Evolutionary conservation across 768 basidiomycete genomes (phyloP).

Genomic region (Epithele typhae): DNA sequence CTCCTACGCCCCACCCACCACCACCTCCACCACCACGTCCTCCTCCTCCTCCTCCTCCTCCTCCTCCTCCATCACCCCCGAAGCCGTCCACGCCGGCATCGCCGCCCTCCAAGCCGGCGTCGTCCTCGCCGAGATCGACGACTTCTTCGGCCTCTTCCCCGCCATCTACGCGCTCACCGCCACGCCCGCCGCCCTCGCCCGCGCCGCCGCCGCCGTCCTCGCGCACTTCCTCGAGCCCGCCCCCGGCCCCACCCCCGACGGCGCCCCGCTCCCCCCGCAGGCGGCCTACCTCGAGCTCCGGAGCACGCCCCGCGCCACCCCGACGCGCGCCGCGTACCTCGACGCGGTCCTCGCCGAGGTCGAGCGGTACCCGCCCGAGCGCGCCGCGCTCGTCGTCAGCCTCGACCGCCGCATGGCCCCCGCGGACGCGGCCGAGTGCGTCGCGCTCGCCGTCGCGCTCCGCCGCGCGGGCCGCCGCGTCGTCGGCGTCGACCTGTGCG

Average conservation of each 20-base stretch:
- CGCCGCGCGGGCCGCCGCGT: conserved; percentile 54
- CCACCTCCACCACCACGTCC: conserved; percentile 17
- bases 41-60: conserved; percentile 36
- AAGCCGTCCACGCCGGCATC: conserved; percentile 40
- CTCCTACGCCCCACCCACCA: conserved; percentile 42
- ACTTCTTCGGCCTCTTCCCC: conserved; percentile 74
- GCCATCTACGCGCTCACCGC: conserved; percentile 77
- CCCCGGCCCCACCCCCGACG: conserved; percentile 22
- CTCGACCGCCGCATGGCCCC: conserved; percentile 68
- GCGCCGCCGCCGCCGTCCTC: conserved; percentile 64
- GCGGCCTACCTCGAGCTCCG: conserved; percentile 80
- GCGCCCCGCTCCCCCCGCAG: conserved; percentile 38
- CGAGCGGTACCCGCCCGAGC: conserved; percentile 45
- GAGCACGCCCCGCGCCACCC: conserved; percentile 64
- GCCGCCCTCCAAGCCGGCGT: conserved; percentile 35
- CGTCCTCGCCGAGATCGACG: conserved; percentile 49
- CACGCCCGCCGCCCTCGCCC: conserved; percentile 47
- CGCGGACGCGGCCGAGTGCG: conserved; percentile 47
- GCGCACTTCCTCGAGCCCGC: conserved; percentile 44
- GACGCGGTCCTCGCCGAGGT: conserved; percentile 61
- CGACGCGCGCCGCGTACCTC: conserved; percentile 52
- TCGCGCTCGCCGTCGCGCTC: conserved; percentile 52
- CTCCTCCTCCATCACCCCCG: conserved; percentile 8
- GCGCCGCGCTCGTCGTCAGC: conserved; percentile 65
- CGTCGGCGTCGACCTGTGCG: conserved; percentile 80